A percentile compares a stretch with the other conserved stretches of the same genome.
Evolutionary conservation across 2,329 filamentous ascomycete genomes (phyloP).

Genomic region (Xylaria polymorpha): DNA sequence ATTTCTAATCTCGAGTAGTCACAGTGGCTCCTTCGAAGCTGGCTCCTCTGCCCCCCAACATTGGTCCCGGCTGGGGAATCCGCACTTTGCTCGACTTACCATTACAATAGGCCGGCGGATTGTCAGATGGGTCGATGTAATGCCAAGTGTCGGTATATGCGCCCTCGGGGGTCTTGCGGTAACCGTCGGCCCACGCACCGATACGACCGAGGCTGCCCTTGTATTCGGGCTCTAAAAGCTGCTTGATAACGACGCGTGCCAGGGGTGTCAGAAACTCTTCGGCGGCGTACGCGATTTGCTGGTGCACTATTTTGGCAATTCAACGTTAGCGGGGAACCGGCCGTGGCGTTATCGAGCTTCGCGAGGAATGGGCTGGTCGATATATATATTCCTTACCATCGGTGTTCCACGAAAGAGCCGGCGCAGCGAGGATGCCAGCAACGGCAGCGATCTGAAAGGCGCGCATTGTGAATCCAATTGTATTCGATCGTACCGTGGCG

Average conservation of each 20-base stretch:
- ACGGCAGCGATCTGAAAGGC: conserved; percentile 30
- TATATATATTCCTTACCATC: conserved; percentile 35
- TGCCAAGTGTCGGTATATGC: conserved; percentile 53
- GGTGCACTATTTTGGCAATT: conserved; percentile 35
- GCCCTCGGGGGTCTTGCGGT: conserved; percentile 52
- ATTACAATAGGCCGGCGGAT: conserved; percentile 53
- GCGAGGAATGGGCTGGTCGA: background rate
- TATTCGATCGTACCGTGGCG: background rate
- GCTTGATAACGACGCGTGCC: conserved; percentile 46
- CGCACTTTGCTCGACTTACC: conserved; percentile 19
- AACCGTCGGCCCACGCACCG: conserved; percentile 56
- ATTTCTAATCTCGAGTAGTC: background rate
- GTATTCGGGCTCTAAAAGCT: conserved; percentile 49
- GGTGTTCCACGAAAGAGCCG: conserved; percentile 40
- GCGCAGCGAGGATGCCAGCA: conserved; percentile 32
- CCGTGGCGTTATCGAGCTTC: background rate
- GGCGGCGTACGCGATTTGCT: conserved; percentile 42
- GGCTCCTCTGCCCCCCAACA: too few relatives aligned
- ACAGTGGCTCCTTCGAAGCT: background rate
- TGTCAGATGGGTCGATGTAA: conserved; percentile 57
- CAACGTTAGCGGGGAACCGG: conserved; percentile 5
- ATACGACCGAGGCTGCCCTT: conserved; percentile 52
- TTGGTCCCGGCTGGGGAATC: background rate
- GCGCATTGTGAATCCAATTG: conserved; percentile 32
- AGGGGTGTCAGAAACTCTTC: conserved; percentile 41